phyloP scores from a whole-genome alignment of 257 asterid species.

The Euphrasia confusa region DNA sequence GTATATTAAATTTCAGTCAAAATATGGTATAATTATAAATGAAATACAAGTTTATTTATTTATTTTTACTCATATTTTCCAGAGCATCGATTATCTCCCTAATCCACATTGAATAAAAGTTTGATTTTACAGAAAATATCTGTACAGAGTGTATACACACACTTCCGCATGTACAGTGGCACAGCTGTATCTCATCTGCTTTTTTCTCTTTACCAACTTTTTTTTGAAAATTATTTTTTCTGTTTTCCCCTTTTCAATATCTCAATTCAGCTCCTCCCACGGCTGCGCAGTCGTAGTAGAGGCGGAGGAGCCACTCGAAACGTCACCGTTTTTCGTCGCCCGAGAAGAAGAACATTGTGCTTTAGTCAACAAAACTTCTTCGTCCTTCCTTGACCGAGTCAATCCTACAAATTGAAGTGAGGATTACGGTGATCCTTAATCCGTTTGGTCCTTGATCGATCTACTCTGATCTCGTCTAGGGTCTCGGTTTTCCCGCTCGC shows the following conservation, averaged over 20 bases:
- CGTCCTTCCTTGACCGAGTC: constrained; percentile 35
- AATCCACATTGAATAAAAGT: background rate
- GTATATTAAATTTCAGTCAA: too few species aligned
- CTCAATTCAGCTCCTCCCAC: background rate
- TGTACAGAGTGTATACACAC: background rate
- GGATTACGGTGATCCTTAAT: background rate
- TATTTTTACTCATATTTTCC: background rate
- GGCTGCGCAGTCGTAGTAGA: background rate
- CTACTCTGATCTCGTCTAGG: constrained; percentile 31
- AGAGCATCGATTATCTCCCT: background rate
- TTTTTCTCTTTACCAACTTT: background rate
- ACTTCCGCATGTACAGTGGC: background rate
- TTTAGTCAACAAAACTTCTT: constrained; percentile 26
- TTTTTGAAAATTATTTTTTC: background rate
- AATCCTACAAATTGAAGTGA: constrained; percentile 8
- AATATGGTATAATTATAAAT: too few species aligned
- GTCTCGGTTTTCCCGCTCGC: constrained; percentile 23
- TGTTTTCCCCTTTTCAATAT: background rate
- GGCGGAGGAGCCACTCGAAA: background rate
- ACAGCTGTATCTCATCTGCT: background rate
- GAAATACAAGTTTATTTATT: too few species aligned
- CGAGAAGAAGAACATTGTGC: background rate
- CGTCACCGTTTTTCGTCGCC: background rate
- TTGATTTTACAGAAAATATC: background rate
- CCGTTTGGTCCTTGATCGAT: constrained; percentile 23